Evolutionary conservation across 768 basidiomycete species (phyloP), one percentile per base, ranked within the genome.

Genomic region (Tremella fuciformis): DNA sequence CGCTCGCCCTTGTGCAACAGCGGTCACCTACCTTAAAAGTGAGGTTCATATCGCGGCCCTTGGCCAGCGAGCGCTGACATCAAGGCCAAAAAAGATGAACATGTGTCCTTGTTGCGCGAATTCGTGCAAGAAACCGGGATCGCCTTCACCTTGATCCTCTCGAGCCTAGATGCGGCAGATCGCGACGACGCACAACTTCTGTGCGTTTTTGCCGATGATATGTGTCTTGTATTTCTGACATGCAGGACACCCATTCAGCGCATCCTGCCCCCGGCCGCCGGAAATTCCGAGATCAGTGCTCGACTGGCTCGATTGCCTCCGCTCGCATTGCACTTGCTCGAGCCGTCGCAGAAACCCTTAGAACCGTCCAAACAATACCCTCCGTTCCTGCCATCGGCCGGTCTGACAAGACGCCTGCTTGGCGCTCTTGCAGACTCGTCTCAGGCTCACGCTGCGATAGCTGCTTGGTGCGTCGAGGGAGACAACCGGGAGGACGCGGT

Each of bases 381-480:
- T 16, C 88, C 88, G 29, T 86, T 88, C 76, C 85, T 90, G 25
- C 88, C 89, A 0, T 87, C 87, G 15, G 87, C 87, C 34, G 89
- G 89, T 1, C 78, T 91, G 25, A 84, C 86, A 0, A 81, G 84
- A 41, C 81, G 86, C 24, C 79, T 91, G 47, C 77, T 91, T 6
- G 80, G 80, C 1, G 81, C 86, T 7, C 67, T 89, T 22, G 81
- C 84, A 0, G 38, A 70, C 40, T 65, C 73, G 39, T 65, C 79
- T 18, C 80, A 83, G 41, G 85, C 69, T 21, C 72, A 74, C 0
- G 83, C 82, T 0, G 79, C 82, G 15, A 74, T 91, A 9, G 78
- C 89, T 49, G 86, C 88, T 48, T 91, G 88, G 69, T 88, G 84
- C 11, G 79, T 88, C 58, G 89, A 91, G 70, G 89, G 89, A 1